Base-by-base conservation (phyloP, 768 basidiomycete genomes). In the Lentinula guzmanii region DNA sequence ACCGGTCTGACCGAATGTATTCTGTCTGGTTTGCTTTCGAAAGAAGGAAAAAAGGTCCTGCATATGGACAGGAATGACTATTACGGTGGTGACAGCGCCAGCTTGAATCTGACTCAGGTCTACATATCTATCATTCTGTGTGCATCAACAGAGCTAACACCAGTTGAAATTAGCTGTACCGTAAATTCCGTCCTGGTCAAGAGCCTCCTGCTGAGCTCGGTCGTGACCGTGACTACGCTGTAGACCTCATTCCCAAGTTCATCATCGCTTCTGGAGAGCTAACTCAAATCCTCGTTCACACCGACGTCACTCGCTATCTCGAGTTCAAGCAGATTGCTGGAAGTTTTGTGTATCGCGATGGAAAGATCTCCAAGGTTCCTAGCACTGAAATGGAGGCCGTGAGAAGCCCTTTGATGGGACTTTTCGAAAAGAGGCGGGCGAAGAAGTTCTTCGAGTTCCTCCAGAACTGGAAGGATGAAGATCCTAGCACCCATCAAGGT, bases 261-360 rank as follows among this genome's bases (percentile, higher is more conserved):
- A 98, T 98, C 80, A 95, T 98, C 68, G 90, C 97, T 33, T 94
- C 93, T 10, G 97, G 97, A 60, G 95, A 98, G 75, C 88, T 99
- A 70, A 97, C 95, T 58, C 90, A 89, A 76, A 98, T 99, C 75
- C 89, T 99, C 65, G 95, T 99, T 45, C 95, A 98, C 79, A 98
- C 97, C 65, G 95, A 99, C 71, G 97, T 99, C 64, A 95, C 92
- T 45, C 89, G 95, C 63, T 99, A 99, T 76, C 89, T 99, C 70
- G 97, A 98, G 72, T 99, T 99, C 83, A 99, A 98, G 81, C 96
- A 98, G 78, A 98, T 99, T 75, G 94, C 97, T 0, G 97, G 96
- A 58, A 95, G 92, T 71, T 99, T 90, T 75, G 97, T 99, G 62
- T 98, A 95, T 74, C 89, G 96, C 58, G 96, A 98, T 74, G 94